Evolutionary conservation across 2,329 filamentous ascomycete genomes (phyloP).

Genomic region (Alternaria alternata): DNA sequence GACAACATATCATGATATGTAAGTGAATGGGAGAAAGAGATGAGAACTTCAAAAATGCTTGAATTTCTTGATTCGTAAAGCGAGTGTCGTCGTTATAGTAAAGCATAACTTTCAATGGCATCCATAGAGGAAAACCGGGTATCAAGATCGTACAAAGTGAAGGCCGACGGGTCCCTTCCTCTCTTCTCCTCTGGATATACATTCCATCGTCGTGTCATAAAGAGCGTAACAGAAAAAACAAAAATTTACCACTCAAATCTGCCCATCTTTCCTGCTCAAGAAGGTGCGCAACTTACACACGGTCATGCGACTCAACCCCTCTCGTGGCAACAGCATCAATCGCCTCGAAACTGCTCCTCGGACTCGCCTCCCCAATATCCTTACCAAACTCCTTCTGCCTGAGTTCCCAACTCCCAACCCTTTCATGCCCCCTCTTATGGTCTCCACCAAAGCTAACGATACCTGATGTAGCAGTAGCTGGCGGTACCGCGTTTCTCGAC

Average conservation of each 20-base stretch:
- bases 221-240: neutral
- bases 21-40: neutral
- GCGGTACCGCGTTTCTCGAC: conserved; percentile 52
- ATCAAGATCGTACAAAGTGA: conserved; percentile 27
- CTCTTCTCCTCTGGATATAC: neutral
- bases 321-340: conserved; percentile 52
- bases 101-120: conserved; percentile 2
- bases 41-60: neutral
- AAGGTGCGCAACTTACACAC: conserved; percentile 49
- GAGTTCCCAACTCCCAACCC: conserved; percentile 67
- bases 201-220: conserved; percentile 4
- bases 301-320: conserved; percentile 57
- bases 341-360: conserved; percentile 55
- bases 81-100: conserved; percentile 3
- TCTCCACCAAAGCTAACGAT: conserved; percentile 21
- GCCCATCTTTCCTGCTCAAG: neutral
- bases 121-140: conserved; percentile 24
- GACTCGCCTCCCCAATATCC: conserved; percentile 33
- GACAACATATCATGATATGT: too few species aligned
- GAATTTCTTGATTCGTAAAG: neutral
- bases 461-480: conserved; percentile 18
- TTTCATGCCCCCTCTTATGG: conserved; percentile 55
- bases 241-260: neutral
- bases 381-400: conserved; percentile 47
- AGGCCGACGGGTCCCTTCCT: conserved; percentile 8